Evolutionary conservation across 495 filamentous ascomycete genomes (phyloP).

Genomic region (Penicillium pancosmium): DNA sequence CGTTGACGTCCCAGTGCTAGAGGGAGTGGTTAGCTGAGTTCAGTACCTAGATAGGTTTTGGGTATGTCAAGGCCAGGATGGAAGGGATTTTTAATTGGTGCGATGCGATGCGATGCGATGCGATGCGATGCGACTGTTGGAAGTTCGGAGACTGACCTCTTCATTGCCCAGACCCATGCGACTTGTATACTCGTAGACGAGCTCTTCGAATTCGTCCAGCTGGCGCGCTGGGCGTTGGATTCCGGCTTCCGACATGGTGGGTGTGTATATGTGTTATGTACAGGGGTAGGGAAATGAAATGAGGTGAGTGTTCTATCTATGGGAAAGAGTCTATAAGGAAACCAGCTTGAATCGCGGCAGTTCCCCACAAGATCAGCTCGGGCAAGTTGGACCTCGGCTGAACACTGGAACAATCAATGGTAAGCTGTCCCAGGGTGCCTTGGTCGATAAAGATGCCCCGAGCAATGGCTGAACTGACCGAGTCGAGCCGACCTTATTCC

Average conservation of each 20-base stretch:
- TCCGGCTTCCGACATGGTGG: conserved; percentile 23
- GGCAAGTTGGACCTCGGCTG: conserved; percentile 17
- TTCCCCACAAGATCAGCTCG: conserved; percentile 10
- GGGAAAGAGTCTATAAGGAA: conserved; percentile 6
- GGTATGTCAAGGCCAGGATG: too few species aligned
- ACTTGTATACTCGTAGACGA: conserved; percentile 32
- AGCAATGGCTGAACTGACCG: too few species aligned
- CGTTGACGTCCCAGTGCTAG: conserved; percentile 43
- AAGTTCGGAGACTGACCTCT: conserved; percentile 19
- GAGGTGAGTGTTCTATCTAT: not conserved
- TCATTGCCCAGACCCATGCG: conserved; percentile 26
- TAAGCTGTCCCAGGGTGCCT: too few species aligned
- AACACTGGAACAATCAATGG: not conserved
- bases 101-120: too few species aligned
- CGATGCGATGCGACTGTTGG: too few species aligned
- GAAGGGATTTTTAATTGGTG: too few species aligned
- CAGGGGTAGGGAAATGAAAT: not conserved
- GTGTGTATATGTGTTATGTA: not conserved
- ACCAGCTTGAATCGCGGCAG: not conserved
- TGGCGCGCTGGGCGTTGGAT: conserved; percentile 28
- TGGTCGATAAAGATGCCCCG: too few species aligned
- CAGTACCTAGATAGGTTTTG: too few species aligned
- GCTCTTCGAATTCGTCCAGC: conserved; percentile 39
- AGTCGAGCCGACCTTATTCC: too few species aligned
- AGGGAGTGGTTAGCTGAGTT: conserved; percentile 4